A percentile compares a stretch with the other conserved stretches of the same genome.
Evolutionary conservation across 768 basidiomycete genomes (phyloP).

Genomic region (Calocera cornea): DNA sequence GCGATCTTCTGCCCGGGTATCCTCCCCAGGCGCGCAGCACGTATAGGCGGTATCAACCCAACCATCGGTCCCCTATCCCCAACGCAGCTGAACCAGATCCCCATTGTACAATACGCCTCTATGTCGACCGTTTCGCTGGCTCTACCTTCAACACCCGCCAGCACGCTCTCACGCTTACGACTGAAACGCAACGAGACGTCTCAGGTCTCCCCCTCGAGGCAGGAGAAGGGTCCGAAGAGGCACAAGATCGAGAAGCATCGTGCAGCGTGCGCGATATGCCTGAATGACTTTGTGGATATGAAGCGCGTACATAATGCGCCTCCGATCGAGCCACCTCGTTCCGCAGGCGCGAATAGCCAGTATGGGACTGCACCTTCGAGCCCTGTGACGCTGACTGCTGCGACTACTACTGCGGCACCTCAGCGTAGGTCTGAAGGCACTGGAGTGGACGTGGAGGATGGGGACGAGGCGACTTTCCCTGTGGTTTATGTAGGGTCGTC

Average conservation of each 20-base stretch:
- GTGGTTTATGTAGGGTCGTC: background rate
- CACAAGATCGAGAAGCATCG: constrained; percentile 3
- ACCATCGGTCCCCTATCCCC: background rate
- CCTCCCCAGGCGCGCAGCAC: background rate
- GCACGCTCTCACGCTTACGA: background rate
- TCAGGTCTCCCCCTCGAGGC: background rate
- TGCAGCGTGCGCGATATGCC: background rate
- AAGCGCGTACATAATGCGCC: background rate
- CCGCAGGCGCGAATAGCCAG: background rate
- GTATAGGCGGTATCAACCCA: background rate
- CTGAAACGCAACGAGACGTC: background rate
- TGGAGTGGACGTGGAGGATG: background rate
- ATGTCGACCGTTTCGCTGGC: background rate
- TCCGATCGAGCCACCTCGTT: background rate
- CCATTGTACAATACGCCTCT: background rate
- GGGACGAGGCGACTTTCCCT: background rate
- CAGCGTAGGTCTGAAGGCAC: background rate
- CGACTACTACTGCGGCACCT: background rate
- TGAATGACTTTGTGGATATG: background rate
- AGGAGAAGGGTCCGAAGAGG: background rate
- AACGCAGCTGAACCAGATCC: background rate
- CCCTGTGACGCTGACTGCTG: background rate
- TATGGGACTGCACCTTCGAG: background rate
- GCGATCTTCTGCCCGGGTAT: background rate
- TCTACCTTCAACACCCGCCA: background rate